These are phyloP conservation scores for Leccinum pachyderme DNA, from an alignment of 1,284 basidiomycete species.

Conservation along the genomic window DNA sequence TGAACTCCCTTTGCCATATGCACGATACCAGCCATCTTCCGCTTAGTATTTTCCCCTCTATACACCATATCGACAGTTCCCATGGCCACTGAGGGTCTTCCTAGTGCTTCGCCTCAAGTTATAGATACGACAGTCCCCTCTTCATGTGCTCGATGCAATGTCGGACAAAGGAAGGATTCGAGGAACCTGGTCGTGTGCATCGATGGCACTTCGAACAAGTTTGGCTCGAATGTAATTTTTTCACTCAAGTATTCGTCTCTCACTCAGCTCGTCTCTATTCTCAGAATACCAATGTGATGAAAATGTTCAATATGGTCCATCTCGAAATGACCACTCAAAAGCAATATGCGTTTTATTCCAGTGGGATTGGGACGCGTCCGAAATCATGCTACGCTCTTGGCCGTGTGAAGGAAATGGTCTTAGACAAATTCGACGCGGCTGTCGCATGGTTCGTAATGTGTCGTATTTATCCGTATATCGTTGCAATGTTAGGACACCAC, in stretches of 20 bases:
- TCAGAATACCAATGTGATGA: slow-evolving; percentile 38
- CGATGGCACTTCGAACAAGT: slow-evolving; percentile 29
- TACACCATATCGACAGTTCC: neutral
- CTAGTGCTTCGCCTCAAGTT: neutral
- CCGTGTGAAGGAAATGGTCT: slow-evolving; percentile 16
- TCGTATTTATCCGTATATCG: neutral
- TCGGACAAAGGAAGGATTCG: slow-evolving; percentile 1
- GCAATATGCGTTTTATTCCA: slow-evolving; percentile 37
- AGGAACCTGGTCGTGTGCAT: slow-evolving; percentile 32
- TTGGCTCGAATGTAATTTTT: slow-evolving; percentile 24
- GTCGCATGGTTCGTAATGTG: slow-evolving; percentile 24
- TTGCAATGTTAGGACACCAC: neutral
- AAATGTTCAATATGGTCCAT: slow-evolving; percentile 32
- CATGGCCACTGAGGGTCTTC: slow-evolving; percentile 1
- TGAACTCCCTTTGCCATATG: slow-evolving; percentile 1
- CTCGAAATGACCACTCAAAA: slow-evolving; percentile 13
- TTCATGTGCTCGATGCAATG: slow-evolving; percentile 12
- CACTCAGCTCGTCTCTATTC: slow-evolving; percentile 4
- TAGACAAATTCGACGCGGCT: slow-evolving; percentile 27
- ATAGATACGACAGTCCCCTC: neutral
- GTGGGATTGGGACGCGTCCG: slow-evolving; percentile 38
- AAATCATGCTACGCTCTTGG: slow-evolving; percentile 19
- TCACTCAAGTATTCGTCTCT: neutral
- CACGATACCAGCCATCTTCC: neutral
- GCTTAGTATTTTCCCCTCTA: neutral